Base-by-base conservation (phyloP, 257 asterid species). In the Scutellaria galericulata region DNA sequence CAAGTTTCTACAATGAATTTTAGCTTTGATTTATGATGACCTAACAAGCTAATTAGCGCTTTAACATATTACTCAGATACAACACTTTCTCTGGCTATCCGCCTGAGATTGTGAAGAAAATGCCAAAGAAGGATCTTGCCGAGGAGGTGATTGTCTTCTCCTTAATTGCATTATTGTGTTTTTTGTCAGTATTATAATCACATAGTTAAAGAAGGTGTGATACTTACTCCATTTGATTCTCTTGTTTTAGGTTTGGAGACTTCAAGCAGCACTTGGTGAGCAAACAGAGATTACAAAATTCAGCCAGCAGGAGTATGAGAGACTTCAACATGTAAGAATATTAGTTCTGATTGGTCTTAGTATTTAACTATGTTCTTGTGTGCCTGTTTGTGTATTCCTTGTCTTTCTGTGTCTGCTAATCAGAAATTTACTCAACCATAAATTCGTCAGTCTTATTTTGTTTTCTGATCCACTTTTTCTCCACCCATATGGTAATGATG, bases 221-320 rank as follows among this genome's bases (percentile, higher is more conserved):
- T 46, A 52, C 40, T 71, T 58, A 0, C 15, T 47, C 61, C 35
- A 12, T 71, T 57, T 66, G 41, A 61, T 80, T 64, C 35, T 74
- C 64, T 75, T 42, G 68, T 60, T 75, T 65, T 76, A 95, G 99
- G 97, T 95, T 69, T 95, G 98, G 98, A 92, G 98, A 85, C 99
- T 95, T 85, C 99, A 95, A 86, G 99, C 99, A 71, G 99, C 99
- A 75, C 96, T 95, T 64, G 98, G 98, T 63, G 99, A 95, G 83
- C 99, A 92, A 81, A 85, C 96, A 9, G 98, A 95, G 80, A 95
- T 95, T 72, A 95, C 99, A 7, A 95, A 92, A 82, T 80, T 82
- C 75, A 95, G 94, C 83, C 98, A 88, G 84, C 98, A 92, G 83
- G 96, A 92, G 77, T 95, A 92, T 64, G 98, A 95, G 83, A 88